Base-by-base conservation (phyloP, 345 rosid genomes). In the Citrus hindsii region DNA sequence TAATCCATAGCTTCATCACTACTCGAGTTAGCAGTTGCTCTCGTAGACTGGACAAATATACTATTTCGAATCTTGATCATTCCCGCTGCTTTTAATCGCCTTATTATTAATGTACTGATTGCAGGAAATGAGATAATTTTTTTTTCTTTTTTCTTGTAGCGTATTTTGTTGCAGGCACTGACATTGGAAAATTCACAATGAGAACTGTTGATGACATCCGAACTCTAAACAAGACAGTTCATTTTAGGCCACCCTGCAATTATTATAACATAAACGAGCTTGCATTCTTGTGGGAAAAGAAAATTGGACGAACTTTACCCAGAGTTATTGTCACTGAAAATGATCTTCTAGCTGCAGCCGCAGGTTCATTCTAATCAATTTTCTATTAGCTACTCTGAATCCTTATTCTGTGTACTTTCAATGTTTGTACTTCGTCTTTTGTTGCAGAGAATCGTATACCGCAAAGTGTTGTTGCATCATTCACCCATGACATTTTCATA, bases 401-500 rank as follows among this genome's bases (percentile, higher is more conserved):
- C 22, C 58, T 53, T 53, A 18, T 16, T 53, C 5, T 53, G 18
- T 18, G 27, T 16, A 6, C 6, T 21, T 35, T 22, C 24, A 8
- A 3, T 13, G 9, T 69, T 42, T 13, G 8, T 28, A 7, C 32
- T 28, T 4, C 35, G 33, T 27, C 7, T 51, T 46, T 9, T 56
- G 3, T 4, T 18, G 84, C 90, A 89, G 97, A 88, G 82, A 90
- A 90, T 68, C 32, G 78, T 35, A 79, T 92, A 21, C 97, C 97
- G 1, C 71, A 79, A 48, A 92, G 97, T 55, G 6, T 90, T 9
- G 94, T 92, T 4, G 97, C 97, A 27, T 78, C 97, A 10, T 88
- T 92, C 82, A 90, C 97, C 1, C 94, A 92, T 38, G 97, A 92
- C 37, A 92, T 92, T 3, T 92, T 92, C 87, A 88, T 92, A 35